Evolutionary conservation across 2,329 filamentous ascomycete genomes (phyloP).

Genomic region (Beauveria asiatica): DNA sequence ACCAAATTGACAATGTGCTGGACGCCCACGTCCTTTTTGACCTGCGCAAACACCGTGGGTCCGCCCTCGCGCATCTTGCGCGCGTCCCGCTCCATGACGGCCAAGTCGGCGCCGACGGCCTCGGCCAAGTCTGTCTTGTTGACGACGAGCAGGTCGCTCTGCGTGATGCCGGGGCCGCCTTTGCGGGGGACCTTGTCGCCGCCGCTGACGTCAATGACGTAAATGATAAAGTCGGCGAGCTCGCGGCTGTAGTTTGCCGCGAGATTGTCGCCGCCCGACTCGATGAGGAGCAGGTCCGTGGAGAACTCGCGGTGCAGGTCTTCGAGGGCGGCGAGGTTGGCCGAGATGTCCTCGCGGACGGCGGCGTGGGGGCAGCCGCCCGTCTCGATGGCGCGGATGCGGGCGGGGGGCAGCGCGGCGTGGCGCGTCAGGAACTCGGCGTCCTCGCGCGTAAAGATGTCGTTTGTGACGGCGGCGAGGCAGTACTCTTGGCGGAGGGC

Average conservation of each 20-base stretch:
- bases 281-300: slow-evolving; percentile 82
- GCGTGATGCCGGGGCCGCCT: slow-evolving; percentile 93
- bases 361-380: slow-evolving; percentile 95
- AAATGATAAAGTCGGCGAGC: slow-evolving; percentile 94
- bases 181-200: slow-evolving; percentile 96
- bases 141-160: slow-evolving; percentile 85
- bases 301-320: slow-evolving; percentile 73
- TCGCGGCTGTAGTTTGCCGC: slow-evolving; percentile 95
- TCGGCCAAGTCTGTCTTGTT: slow-evolving; percentile 97
- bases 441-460: slow-evolving; percentile 98
- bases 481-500: slow-evolving; percentile 73
- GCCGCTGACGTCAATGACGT: slow-evolving; percentile 94
- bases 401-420: slow-evolving; percentile 69
- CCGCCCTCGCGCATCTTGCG: slow-evolving; percentile 93
- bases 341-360: slow-evolving; percentile 91
- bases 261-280: slow-evolving; percentile 91
- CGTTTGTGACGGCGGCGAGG: slow-evolving; percentile 94
- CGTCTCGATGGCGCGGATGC: slow-evolving; percentile 94
- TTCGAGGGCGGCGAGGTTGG: slow-evolving; percentile 87
- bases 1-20: slow-evolving; percentile 84
- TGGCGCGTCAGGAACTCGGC: slow-evolving; percentile 92
- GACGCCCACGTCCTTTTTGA: slow-evolving; percentile 84
- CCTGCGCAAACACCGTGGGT: slow-evolving; percentile 90
- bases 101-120: slow-evolving; percentile 80
- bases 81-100: slow-evolving; percentile 90